These are phyloP conservation scores for Jimgerdemannia lactiflua DNA, from an alignment of 192 early-diverging fungal genomes.

Conservation along the genomic window DNA sequence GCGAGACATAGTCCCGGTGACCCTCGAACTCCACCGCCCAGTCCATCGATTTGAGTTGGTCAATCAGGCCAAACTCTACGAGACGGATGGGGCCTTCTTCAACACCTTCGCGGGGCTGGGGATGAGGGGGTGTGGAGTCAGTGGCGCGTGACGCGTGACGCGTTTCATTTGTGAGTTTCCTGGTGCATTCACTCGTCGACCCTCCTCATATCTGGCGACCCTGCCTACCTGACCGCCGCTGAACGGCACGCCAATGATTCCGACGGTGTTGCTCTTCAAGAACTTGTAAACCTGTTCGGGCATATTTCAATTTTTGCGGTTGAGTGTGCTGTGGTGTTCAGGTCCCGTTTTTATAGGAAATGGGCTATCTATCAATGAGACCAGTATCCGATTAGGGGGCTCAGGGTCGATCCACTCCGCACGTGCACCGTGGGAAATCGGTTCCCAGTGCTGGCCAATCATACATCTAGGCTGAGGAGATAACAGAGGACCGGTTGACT, in stretches of 20 bases:
- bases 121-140: neutral
- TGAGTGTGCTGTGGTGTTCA: too few relatives aligned
- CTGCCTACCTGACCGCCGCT: conserved; percentile 58
- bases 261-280: conserved; percentile 62
- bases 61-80: conserved; percentile 79
- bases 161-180: neutral
- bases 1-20: conserved; percentile 64
- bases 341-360: too few relatives aligned
- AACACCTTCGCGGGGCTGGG: conserved; percentile 80
- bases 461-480: too few relatives aligned
- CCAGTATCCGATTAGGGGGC: too few relatives aligned
- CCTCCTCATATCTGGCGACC: neutral
- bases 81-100: conserved; percentile 85
- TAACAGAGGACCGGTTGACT: too few relatives aligned
- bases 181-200: conserved; percentile 5
- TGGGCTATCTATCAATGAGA: too few relatives aligned
- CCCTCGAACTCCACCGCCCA: conserved; percentile 78
- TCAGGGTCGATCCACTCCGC: too few relatives aligned
- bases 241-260: conserved; percentile 72
- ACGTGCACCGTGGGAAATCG: too few relatives aligned
- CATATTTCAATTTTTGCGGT: too few relatives aligned
- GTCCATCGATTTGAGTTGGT: conserved; percentile 75
- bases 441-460: too few relatives aligned
- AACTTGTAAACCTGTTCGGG: conserved; percentile 41
- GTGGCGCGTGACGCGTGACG: too few relatives aligned